Evolutionary conservation across 441 rosid genomes (phyloP).

Genomic region (Capsella rubella): DNA sequence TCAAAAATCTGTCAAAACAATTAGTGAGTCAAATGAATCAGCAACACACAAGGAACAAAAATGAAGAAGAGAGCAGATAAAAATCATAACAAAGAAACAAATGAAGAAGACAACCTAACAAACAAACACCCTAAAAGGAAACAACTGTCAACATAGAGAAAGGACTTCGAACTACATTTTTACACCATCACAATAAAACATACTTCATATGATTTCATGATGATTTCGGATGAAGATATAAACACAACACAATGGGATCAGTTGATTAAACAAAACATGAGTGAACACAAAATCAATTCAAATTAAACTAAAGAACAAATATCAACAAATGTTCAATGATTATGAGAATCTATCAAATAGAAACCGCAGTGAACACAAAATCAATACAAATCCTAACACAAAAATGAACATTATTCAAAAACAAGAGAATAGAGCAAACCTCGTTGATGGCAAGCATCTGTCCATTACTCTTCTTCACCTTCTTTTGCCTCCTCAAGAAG

Average conservation of each 20-base stretch:
- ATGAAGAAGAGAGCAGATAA: too few species aligned
- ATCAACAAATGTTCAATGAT: background rate
- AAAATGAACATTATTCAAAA: too few species aligned
- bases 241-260: background rate
- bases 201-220: background rate
- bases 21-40: background rate
- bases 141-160: background rate
- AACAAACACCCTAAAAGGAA: background rate
- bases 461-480: conserved; percentile 68
- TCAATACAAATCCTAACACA: background rate
- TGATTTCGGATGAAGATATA: background rate
- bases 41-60: background rate
- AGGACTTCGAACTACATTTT: too few species aligned
- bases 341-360: background rate
- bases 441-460: conserved; percentile 72
- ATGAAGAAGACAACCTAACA: too few species aligned
- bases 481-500: conserved; percentile 66
- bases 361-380: background rate
- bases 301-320: background rate
- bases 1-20: conserved; percentile 52
- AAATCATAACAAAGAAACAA: too few species aligned
- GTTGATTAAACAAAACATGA: background rate
- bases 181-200: background rate
- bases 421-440: conserved; percentile 34
- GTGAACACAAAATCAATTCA: background rate